phyloP scores from a whole-genome alignment of 2,329 filamentous ascomycete genomes.

The Penicillium sp. region DNA sequence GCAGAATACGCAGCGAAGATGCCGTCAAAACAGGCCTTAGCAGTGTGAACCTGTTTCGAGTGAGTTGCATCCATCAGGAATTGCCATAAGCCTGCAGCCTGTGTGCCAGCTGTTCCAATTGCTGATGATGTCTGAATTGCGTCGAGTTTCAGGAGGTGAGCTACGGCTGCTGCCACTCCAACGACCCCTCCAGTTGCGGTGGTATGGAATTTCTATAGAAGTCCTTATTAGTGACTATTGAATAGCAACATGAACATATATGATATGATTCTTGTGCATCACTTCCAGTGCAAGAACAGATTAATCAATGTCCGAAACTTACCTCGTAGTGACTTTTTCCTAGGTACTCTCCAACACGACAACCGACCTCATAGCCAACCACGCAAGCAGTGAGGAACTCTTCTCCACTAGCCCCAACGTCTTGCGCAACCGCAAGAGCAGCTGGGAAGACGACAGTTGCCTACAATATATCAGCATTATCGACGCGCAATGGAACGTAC shows the following conservation, averaged over 20 bases:
- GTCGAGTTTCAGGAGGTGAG: slow-evolving; percentile 26
- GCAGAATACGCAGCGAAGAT: slow-evolving; percentile 33
- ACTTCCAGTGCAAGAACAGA: not conserved
- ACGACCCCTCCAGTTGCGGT: slow-evolving; percentile 29
- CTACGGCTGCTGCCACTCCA: slow-evolving; percentile 29
- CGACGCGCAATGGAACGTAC: not conserved
- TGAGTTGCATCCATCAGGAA: slow-evolving; percentile 32
- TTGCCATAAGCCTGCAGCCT: slow-evolving; percentile 35
- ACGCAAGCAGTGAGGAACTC: slow-evolving; percentile 34
- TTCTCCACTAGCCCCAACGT: slow-evolving; percentile 26
- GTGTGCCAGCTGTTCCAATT: slow-evolving; percentile 32
- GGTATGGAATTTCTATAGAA: slow-evolving; percentile 25
- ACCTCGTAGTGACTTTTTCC: slow-evolving; percentile 34
- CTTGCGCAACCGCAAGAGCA: slow-evolving; percentile 31
- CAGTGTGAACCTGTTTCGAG: slow-evolving; percentile 34
- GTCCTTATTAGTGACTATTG: not conserved
- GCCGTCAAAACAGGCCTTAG: slow-evolving; percentile 32
- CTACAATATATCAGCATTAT: slow-evolving; percentile 12
- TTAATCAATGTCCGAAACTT: not conserved
- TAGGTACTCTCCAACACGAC: slow-evolving; percentile 29
- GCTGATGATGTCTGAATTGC: slow-evolving; percentile 25
- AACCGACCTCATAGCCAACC: slow-evolving; percentile 32
- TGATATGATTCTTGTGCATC: not conserved
- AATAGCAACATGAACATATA: not conserved
- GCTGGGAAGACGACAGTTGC: slow-evolving; percentile 32